Evolutionary conservation across 306 rosid species (phyloP).

Genomic region (Dryas drummondii): DNA sequence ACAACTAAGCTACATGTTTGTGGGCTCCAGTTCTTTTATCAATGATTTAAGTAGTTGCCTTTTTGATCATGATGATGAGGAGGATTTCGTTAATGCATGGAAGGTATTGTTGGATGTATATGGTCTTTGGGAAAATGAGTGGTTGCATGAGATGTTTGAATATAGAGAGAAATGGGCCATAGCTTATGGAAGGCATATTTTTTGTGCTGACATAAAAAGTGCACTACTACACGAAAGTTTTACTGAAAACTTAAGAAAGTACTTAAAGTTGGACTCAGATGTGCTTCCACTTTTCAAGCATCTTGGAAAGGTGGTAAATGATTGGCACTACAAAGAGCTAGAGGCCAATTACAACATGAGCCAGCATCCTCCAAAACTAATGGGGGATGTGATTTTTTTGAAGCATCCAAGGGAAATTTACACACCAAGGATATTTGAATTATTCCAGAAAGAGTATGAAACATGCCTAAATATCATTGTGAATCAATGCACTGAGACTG

Average conservation of each 20-base stretch:
- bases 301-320: constrained; percentile 47
- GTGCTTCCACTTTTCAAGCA: constrained; percentile 46
- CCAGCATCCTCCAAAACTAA: constrained; percentile 42
- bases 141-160: constrained; percentile 41
- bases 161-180: constrained; percentile 52
- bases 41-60: constrained; percentile 49
- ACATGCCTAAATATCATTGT: constrained; percentile 47
- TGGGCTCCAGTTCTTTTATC: constrained; percentile 35
- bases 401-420: constrained; percentile 55
- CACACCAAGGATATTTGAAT: constrained; percentile 50
- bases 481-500: constrained; percentile 40
- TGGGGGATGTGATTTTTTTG: constrained; percentile 54
- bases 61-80: constrained; percentile 52
- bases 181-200: constrained; percentile 41
- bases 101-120: constrained; percentile 41
- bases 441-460: constrained; percentile 58
- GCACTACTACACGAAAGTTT: constrained; percentile 37
- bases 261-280: constrained; percentile 39
- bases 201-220: constrained; percentile 49
- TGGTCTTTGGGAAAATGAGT: constrained; percentile 51
- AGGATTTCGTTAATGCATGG: constrained; percentile 56
- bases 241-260: constrained; percentile 41
- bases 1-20: constrained; percentile 36
- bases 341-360: constrained; percentile 53
- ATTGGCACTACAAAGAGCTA: constrained; percentile 57